These are phyloP conservation scores for Buddleja alternifolia DNA, from an alignment of 257 asterid genomes.

Conservation along the genomic window DNA sequence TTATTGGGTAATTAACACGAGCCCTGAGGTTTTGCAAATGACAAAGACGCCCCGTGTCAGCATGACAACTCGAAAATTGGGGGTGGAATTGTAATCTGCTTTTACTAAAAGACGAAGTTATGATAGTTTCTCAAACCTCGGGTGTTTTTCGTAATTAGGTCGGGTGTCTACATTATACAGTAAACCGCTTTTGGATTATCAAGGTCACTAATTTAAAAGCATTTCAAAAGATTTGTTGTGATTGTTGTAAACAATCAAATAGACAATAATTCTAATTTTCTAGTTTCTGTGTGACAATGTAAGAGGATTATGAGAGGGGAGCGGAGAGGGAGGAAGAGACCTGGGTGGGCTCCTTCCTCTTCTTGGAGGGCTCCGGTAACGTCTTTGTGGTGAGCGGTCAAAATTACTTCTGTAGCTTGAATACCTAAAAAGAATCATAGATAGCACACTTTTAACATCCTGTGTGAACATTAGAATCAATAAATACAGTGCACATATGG, in stretches of 20 bases:
- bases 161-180: too few species aligned
- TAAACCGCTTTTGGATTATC: background rate
- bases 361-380: conserved; percentile 69
- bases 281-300: background rate
- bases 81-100: too few species aligned
- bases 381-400: conserved; percentile 71
- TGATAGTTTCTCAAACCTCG: too few species aligned
- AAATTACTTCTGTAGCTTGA: conserved; percentile 65
- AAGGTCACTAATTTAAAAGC: background rate
- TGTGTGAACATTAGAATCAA: background rate
- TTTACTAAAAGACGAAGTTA: too few species aligned
- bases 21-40: too few species aligned
- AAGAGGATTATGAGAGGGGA: background rate
- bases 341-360: conserved; percentile 94
- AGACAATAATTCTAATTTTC: background rate
- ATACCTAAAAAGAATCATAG: conserved; percentile 49
- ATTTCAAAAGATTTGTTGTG: background rate
- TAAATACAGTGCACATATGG: background rate
- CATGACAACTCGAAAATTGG: too few species aligned
- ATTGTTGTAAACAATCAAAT: background rate
- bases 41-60: too few species aligned
- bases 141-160: too few species aligned
- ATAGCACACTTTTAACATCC: background rate
- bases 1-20: too few species aligned
- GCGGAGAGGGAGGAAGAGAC: conserved; percentile 38